These are phyloP conservation scores for Diutina ranongensis DNA, from an alignment of 1,139 yeast genomes.

Conservation along the genomic window DNA sequence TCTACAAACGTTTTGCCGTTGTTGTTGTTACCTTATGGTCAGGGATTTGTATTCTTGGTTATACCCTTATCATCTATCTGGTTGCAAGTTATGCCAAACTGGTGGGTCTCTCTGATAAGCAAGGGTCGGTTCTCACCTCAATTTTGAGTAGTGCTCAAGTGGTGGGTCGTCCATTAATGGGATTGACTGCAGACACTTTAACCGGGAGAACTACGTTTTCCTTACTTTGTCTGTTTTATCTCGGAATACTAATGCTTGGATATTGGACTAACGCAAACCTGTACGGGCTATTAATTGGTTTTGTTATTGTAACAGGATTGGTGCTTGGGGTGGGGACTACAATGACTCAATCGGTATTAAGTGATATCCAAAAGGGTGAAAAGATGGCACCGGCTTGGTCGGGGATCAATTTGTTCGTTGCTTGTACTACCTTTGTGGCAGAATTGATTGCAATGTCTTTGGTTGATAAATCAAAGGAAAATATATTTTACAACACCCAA, in stretches of 20 bases:
- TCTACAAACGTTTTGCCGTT: slow-evolving; percentile 25
- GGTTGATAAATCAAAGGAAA: slow-evolving; percentile 8
- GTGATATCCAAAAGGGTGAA: slow-evolving; percentile 31
- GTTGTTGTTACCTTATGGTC: slow-evolving; percentile 42
- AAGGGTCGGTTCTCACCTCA: slow-evolving; percentile 53
- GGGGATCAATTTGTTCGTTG: slow-evolving; percentile 36
- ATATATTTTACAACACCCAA: slow-evolving; percentile 9
- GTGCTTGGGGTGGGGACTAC: slow-evolving; percentile 56
- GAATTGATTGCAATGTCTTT: slow-evolving; percentile 14
- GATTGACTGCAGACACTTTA: slow-evolving; percentile 40
- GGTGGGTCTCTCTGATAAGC: slow-evolving; percentile 41
- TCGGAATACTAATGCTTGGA: slow-evolving; percentile 28
- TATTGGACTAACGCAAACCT: slow-evolving; percentile 47
- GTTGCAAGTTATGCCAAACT: slow-evolving; percentile 50
- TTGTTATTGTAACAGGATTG: slow-evolving; percentile 41
- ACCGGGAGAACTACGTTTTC: slow-evolving; percentile 47
- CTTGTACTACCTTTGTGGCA: slow-evolving; percentile 29
- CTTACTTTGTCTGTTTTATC: slow-evolving; percentile 17
- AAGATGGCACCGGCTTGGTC: slow-evolving; percentile 53
- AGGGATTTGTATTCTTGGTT: slow-evolving; percentile 41
- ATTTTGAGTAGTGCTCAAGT: slow-evolving; percentile 52
- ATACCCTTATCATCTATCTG: slow-evolving; percentile 49
- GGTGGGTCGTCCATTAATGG: slow-evolving; percentile 56
- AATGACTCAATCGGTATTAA: slow-evolving; percentile 47
- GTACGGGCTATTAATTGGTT: slow-evolving; percentile 40